Evolutionary conservation across 192 early-diverging fungal genomes (phyloP).

Genomic region (Backusella tuberculispora): DNA sequence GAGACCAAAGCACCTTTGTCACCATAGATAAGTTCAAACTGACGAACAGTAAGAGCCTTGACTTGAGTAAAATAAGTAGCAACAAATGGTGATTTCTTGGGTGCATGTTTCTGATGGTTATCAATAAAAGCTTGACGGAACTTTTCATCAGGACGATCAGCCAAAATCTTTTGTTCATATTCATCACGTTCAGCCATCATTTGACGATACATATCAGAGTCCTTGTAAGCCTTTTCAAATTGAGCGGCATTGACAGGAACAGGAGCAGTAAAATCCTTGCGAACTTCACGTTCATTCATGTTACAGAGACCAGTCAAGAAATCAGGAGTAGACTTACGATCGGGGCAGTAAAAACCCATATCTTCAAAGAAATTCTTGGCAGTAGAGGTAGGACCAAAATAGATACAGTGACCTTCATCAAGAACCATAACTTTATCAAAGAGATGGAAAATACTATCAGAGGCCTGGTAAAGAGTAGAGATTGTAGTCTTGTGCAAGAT

Average conservation of each 20-base stretch:
- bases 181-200: slow-evolving; percentile 47
- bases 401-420: slow-evolving; percentile 68
- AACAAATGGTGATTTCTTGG: slow-evolving; percentile 61
- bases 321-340: slow-evolving; percentile 72
- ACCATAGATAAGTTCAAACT: slow-evolving; percentile 63
- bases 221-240: slow-evolving; percentile 63
- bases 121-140: slow-evolving; percentile 56
- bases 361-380: slow-evolving; percentile 66
- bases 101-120: slow-evolving; percentile 55
- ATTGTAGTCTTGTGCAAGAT: slow-evolving; percentile 65
- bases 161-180: slow-evolving; percentile 47
- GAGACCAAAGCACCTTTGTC: slow-evolving; percentile 56
- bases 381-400: slow-evolving; percentile 64
- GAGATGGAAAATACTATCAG: slow-evolving; percentile 75
- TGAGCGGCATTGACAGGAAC: slow-evolving; percentile 65
- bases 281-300: slow-evolving; percentile 53
- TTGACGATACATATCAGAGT: slow-evolving; percentile 44
- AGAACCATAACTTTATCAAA: slow-evolving; percentile 75
- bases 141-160: slow-evolving; percentile 22
- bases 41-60: slow-evolving; percentile 59
- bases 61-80: slow-evolving; percentile 67
- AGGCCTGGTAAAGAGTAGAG: slow-evolving; percentile 65
- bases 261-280: slow-evolving; percentile 51
- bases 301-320: slow-evolving; percentile 75
- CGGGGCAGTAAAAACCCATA: slow-evolving; percentile 64